Base-by-base conservation (phyloP, 23 red algal species). In the Gracilaria domingensis region DNA sequence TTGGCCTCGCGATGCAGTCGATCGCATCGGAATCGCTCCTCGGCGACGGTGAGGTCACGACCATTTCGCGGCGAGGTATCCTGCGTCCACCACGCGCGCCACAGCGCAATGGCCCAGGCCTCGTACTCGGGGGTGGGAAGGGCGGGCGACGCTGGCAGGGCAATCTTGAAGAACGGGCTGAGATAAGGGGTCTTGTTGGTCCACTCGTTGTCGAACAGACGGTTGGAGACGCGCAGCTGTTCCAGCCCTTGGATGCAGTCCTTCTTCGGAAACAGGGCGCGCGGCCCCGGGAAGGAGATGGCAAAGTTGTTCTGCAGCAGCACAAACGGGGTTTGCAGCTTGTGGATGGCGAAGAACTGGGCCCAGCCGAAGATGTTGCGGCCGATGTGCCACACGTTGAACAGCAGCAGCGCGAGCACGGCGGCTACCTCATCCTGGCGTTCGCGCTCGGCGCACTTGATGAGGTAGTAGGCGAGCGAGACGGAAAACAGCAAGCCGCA, bases 351-450 rank as follows among this genome's bases (percentile, higher is more conserved):
- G 25, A 35, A 83, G 29, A 37, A 83, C 37, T 83, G 80, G 4
- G 58, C 3, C 80, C 80, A 65, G 0, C 54, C 80, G n/a, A 55
- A 60, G 49, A 62, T 21, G 55, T 65, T 65, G 13, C 54, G 49
- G 0, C 39, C 57, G 12, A 83, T 35, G 34, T 83, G 54, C 80
- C 80, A 83, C 56, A 83, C 39, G 80, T 83, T 62, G 64, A 69
- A 69, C 0, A 83, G 51, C 8, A 83, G 80, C 2, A 83, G 80
- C 8, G 58, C 80, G n/a, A 83, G 54, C 26, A 83, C 55, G n/a
- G 80, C 37, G 39, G 80, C 80, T 9, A 83, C 80, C 32, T 83
- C 80, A 83, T 83, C 80, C 12, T 83, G 80, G 33, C 80, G 80
- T 28, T 60, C 80, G 0, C 34, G 4, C 4, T 66, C 80, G 24